Conservation (phyloP, 495 filamentous ascomycete genomes). For the Glonium stellatum region DNA sequence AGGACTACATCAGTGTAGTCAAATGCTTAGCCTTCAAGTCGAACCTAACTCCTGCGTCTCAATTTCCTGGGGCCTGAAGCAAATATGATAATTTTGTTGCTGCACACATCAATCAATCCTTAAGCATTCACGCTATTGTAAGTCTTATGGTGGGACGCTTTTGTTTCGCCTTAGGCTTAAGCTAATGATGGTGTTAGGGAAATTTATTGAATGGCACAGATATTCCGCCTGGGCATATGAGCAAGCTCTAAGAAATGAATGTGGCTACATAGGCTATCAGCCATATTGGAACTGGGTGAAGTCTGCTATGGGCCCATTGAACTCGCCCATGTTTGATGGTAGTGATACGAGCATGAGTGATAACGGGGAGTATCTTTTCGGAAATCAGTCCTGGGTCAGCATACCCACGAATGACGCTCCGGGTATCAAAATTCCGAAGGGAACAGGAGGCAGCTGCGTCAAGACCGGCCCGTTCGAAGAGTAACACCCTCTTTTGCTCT, state of each 20-base stretch:
- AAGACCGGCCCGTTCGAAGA: slow-evolving; percentile 32
- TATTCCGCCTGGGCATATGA: slow-evolving; percentile 61
- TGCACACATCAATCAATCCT: slow-evolving; percentile 59
- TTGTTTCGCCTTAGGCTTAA: slow-evolving; percentile 2
- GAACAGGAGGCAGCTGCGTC: slow-evolving; percentile 33
- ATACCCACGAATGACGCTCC: slow-evolving; percentile 17
- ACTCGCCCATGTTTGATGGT: slow-evolving; percentile 45
- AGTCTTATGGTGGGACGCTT: neutral
- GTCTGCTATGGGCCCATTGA: slow-evolving; percentile 33
- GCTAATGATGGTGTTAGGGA: slow-evolving; percentile 33
- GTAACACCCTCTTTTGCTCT: slow-evolving; percentile 11
- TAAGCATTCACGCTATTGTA: slow-evolving; percentile 54
- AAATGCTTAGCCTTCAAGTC: slow-evolving; percentile 53
- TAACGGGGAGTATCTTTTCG: slow-evolving; percentile 41
- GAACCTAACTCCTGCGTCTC: slow-evolving; percentile 37
- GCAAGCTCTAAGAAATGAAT: slow-evolving; percentile 60
- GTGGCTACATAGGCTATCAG: slow-evolving; percentile 57
- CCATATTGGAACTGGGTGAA: slow-evolving; percentile 51
- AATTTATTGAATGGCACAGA: slow-evolving; percentile 64
- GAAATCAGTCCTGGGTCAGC: slow-evolving; percentile 10
- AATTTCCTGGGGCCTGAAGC: slow-evolving; percentile 46
- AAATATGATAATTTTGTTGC: slow-evolving; percentile 67
- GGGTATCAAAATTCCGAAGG: slow-evolving; percentile 28
- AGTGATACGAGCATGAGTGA: slow-evolving; percentile 40
- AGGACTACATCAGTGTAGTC: slow-evolving; percentile 55